phyloP scores from a whole-genome alignment of 805 yeast genomes.

The Ogataea degrootiae region DNA sequence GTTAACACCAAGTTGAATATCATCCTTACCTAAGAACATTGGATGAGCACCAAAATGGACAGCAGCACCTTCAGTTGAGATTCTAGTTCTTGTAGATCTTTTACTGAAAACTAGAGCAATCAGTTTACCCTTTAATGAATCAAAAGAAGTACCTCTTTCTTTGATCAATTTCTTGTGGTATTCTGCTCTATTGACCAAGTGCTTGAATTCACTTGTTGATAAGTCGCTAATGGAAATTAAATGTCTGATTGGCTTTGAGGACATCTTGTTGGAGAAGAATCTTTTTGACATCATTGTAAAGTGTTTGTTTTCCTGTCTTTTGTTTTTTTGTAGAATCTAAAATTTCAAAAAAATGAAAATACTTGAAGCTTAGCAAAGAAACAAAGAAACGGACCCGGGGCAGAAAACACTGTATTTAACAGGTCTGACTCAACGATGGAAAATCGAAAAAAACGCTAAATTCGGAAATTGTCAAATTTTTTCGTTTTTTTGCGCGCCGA shows the following conservation, averaged over 20 bases:
- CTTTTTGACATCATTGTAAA: conserved; percentile 10
- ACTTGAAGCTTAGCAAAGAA: too few relatives aligned
- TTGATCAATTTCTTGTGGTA: conserved; percentile 60
- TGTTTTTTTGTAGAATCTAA: not conserved
- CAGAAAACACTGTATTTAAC: too few relatives aligned
- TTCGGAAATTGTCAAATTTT: too few relatives aligned
- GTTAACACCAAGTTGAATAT: conserved; percentile 93
- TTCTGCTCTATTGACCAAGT: conserved; percentile 70
- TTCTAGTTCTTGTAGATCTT: conserved; percentile 92
- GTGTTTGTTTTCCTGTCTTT: not conserved
- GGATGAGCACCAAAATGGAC: conserved; percentile 93
- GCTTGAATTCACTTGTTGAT: conserved; percentile 61
- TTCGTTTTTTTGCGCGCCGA: conserved; percentile 11
- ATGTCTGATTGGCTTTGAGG: conserved; percentile 47
- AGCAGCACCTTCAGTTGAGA: conserved; percentile 92
- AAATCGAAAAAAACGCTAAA: too few relatives aligned
- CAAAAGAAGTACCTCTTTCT: conserved; percentile 39
- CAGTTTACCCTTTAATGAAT: conserved; percentile 72
- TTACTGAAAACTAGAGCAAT: conserved; percentile 83
- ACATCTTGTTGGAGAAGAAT: not conserved
- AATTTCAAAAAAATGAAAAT: too few relatives aligned
- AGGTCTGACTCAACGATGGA: too few relatives aligned
- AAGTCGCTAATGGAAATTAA: conserved; percentile 79
- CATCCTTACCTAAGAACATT: conserved; percentile 94
- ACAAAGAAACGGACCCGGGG: too few relatives aligned